Evolutionary conservation across 345 rosid species (phyloP), one percentile per base, ranked within the genome.

Genomic region (Viola odorata): DNA sequence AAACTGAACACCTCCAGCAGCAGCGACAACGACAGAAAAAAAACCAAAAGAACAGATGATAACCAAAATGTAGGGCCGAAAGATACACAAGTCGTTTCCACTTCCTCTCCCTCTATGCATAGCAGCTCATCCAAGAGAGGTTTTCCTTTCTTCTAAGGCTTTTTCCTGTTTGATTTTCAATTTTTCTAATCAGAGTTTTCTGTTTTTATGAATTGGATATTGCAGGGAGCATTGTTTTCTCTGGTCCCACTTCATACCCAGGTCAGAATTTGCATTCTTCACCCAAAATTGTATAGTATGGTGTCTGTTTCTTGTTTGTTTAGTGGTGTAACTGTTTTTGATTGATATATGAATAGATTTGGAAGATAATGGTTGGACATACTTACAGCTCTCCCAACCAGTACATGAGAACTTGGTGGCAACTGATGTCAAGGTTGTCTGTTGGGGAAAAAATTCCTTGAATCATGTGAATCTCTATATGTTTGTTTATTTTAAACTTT

Each of bases 341-440:
- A 58, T 53, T 53, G 17, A 59, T 50, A 23, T 23, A 36, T 58
- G 44, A 56, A 57, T 75, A 87, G 90, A 85, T 78, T 53, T 7
- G 3, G 81, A 80, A 62, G 88, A 72, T 10, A 69, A 62, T 71
- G 75, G 75, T 71, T 69, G 58, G 61, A 71, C 82, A 0, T 87
- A 89, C 81, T 68, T 75, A 36, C 78, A 12, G 53, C 75, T 92
- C 50, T 67, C 80, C 1, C 73, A 74, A 37, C 65, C 82, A 6
- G 73, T 89, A 37, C 80, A 89, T 67, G 82, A 85, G 62, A 87
- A 84, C 67, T 67, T 87, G 63, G 40, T 85, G 61, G 62, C 79
- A 37, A 74, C 79, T 40, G 76, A 67, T 58, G 65, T 45, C 45
- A 80, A 76, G 88, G 96, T 86, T 61, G 16, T 40, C 36, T 53